Evolutionary conservation across 1,284 basidiomycete species (phyloP).

Genomic region (Marasmius fiardii): DNA sequence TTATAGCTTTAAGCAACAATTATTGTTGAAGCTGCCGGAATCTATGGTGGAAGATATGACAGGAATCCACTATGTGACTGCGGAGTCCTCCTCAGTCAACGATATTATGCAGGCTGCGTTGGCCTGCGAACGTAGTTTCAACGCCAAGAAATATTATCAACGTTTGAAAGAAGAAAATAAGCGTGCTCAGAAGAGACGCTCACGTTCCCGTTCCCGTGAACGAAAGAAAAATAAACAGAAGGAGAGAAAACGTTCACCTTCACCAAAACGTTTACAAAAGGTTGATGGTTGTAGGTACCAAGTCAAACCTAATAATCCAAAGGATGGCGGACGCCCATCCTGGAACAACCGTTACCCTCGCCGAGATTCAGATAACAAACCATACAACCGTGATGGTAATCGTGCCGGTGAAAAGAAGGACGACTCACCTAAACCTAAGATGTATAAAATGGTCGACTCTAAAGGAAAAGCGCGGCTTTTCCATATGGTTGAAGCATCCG

Average conservation of each 20-base stretch:
- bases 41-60: not conserved
- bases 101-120: not conserved
- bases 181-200: not conserved
- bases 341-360: not conserved
- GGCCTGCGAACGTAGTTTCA: not conserved
- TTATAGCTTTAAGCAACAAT: not conserved
- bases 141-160: not conserved
- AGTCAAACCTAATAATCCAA: not conserved
- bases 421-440: not conserved
- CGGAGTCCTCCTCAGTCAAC: no score
- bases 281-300: not conserved
- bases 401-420: not conserved
- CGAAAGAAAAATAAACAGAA: not conserved
- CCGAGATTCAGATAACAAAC: not conserved
- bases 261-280: not conserved
- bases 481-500: not conserved
- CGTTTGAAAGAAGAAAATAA: not conserved
- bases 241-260: not conserved
- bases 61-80: not conserved
- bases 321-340: not conserved
- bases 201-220: not conserved
- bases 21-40: not conserved
- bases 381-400: not conserved
- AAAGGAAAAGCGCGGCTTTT: not conserved
- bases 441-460: not conserved